Evolutionary conservation across 805 yeast genomes (phyloP).

Genomic region (Ogataea nitratoaversa): DNA sequence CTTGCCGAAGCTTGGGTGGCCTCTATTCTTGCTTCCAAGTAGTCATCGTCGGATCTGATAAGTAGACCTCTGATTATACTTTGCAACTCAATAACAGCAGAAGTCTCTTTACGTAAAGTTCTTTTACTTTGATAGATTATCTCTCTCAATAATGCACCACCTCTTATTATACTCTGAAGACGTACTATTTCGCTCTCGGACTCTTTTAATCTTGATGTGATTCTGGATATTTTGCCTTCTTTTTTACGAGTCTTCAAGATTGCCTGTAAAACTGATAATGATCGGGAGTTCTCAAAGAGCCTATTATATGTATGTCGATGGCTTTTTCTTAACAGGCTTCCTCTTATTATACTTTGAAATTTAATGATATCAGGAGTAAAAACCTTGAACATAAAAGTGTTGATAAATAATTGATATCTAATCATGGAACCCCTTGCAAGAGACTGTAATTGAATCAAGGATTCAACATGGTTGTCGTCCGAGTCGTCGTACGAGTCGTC

Average conservation of each 20-base stretch:
- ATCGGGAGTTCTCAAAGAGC: conserved; percentile 21
- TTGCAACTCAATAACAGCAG: conserved; percentile 34
- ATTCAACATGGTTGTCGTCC: conserved; percentile 4
- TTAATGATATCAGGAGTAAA: conserved; percentile 46
- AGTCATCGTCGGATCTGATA: conserved; percentile 21
- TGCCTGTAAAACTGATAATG: conserved; percentile 38
- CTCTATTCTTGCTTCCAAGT: conserved; percentile 3
- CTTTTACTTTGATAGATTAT: conserved; percentile 14
- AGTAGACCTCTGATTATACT: conserved; percentile 39
- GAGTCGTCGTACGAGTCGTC: background rate
- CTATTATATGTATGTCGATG: conserved; percentile 18
- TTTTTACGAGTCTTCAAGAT: conserved; percentile 28
- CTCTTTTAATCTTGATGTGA: conserved; percentile 12
- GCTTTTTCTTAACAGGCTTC: conserved; percentile 32
- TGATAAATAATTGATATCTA: conserved; percentile 61
- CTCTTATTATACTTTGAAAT: conserved; percentile 51
- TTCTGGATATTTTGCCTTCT: conserved; percentile 16
- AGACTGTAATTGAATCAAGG: conserved; percentile 51
- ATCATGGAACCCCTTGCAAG: conserved; percentile 63
- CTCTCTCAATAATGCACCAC: conserved; percentile 20
- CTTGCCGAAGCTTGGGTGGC: background rate
- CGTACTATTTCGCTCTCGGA: conserved; percentile 21
- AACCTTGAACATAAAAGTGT: conserved; percentile 55
- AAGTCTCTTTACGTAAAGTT: conserved; percentile 18
- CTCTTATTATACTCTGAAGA: conserved; percentile 37